Conservation (phyloP, 2,329 filamentous ascomycete genomes). For the Penicillium sp. region DNA sequence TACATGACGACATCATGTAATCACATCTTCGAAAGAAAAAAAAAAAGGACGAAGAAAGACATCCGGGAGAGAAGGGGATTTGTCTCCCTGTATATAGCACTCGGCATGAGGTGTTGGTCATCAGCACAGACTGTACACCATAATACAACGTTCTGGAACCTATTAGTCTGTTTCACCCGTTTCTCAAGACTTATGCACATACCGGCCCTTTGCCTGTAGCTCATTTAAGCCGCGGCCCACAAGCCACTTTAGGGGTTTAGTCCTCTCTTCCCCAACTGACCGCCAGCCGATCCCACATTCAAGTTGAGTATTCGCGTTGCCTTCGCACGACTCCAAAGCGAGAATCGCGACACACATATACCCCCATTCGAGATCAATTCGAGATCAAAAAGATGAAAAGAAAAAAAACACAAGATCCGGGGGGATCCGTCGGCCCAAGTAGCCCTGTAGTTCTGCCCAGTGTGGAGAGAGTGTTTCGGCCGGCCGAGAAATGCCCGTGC, state of each 20-base stretch:
- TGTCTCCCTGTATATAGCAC: conserved; percentile 1
- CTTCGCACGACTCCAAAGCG: too few species aligned
- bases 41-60: too few species aligned
- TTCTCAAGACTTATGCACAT: not conserved
- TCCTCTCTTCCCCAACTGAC: too few species aligned
- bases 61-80: not conserved
- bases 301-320: too few species aligned
- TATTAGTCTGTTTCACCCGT: not conserved
- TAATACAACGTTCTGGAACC: not conserved
- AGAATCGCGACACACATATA: not conserved
- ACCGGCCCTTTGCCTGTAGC: not conserved
- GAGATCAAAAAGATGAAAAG: not conserved
- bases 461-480: conserved; percentile 7
- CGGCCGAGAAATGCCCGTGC: conserved; percentile 23
- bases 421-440: not conserved
- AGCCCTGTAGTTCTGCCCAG: not conserved
- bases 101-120: not conserved
- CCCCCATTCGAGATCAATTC: not conserved
- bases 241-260: too few species aligned
- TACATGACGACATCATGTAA: not conserved
- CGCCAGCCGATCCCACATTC: too few species aligned
- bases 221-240: not conserved
- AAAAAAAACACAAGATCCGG: not conserved
- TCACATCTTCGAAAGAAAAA: too few species aligned
- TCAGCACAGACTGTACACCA: conserved; percentile 1